These are phyloP conservation scores for Passiflora organensis DNA, from an alignment of 345 rosid genomes.

Conservation along the genomic window DNA sequence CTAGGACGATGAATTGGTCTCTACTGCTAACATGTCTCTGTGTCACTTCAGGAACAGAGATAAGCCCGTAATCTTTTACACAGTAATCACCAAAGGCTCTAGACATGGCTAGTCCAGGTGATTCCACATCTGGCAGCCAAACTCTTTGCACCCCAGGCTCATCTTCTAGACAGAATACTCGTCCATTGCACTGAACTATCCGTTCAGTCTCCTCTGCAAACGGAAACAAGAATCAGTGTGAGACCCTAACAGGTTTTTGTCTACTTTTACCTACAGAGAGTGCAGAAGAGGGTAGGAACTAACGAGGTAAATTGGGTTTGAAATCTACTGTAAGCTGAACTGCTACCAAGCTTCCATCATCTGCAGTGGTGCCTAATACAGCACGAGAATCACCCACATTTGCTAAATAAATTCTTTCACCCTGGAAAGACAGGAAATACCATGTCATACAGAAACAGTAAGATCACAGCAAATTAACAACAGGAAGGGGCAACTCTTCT, in stretches of 20 bases:
- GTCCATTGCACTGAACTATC: slow-evolving; percentile 60
- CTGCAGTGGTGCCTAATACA: slow-evolving; percentile 68
- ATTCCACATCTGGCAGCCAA: slow-evolving; percentile 76
- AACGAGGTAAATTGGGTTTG: slow-evolving; percentile 83
- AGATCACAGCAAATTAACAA: too few relatives aligned
- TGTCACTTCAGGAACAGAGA: slow-evolving; percentile 81
- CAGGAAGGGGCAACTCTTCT: too few relatives aligned
- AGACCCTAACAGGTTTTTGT: neutral
- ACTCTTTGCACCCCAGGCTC: slow-evolving; percentile 92
- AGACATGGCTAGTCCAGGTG: slow-evolving; percentile 94
- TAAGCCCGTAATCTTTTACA: slow-evolving; percentile 71
- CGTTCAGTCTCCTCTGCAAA: slow-evolving; percentile 79
- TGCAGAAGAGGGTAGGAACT: slow-evolving; percentile 26
- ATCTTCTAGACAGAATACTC: slow-evolving; percentile 69
- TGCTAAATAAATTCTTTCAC: slow-evolving; percentile 57
- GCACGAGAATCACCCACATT: slow-evolving; percentile 96
- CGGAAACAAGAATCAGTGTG: slow-evolving; percentile 3
- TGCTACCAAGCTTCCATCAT: slow-evolving; percentile 63
- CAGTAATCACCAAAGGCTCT: slow-evolving; percentile 96
- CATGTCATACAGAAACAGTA: too few relatives aligned
- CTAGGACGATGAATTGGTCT: slow-evolving; percentile 79
- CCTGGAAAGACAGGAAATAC: slow-evolving; percentile 37
- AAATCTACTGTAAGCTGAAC: slow-evolving; percentile 84
- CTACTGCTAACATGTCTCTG: slow-evolving; percentile 60
- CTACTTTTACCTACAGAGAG: neutral